Conservation (phyloP, 1,284 basidiomycete species). For the Phellinidium pouzarii region DNA sequence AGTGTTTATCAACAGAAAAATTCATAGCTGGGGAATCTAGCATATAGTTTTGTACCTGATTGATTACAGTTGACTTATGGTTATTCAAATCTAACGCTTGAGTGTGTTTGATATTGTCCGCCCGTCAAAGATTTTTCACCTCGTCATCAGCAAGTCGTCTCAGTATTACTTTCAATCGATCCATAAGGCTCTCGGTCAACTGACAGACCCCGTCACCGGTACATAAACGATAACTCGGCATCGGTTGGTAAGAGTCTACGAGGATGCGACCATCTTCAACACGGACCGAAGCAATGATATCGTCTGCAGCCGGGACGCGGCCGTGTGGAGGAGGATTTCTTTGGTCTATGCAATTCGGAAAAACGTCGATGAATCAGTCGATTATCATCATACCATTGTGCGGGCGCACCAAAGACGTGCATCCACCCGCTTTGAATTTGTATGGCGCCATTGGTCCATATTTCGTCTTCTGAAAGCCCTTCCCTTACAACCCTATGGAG, state of each 20-base stretch:
- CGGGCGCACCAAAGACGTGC: constrained; percentile 70
- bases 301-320: constrained; percentile 71
- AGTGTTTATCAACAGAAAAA: no score
- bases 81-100: no score
- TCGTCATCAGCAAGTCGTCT: constrained; percentile 5
- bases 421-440: constrained; percentile 72
- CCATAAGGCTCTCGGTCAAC: constrained; percentile 51
- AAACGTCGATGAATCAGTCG: not conserved
- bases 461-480: constrained; percentile 55
- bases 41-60: no score
- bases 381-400: no score
- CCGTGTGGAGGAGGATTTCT: constrained; percentile 66
- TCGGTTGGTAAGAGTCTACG: constrained; percentile 66
- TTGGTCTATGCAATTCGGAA: constrained; percentile 38
- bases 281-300: constrained; percentile 69
- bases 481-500: constrained; percentile 53
- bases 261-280: constrained; percentile 65
- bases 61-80: no score
- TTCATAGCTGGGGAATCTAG: no score
- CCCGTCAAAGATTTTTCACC: not conserved
- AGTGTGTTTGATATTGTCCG: no score
- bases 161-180: constrained; percentile 3
- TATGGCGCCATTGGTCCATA: constrained; percentile 56
- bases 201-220: constrained; percentile 61
- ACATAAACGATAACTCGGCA: constrained; percentile 74